Conservation (phyloP, 305 asterid genomes). For the Solanum hybrid region DNA sequence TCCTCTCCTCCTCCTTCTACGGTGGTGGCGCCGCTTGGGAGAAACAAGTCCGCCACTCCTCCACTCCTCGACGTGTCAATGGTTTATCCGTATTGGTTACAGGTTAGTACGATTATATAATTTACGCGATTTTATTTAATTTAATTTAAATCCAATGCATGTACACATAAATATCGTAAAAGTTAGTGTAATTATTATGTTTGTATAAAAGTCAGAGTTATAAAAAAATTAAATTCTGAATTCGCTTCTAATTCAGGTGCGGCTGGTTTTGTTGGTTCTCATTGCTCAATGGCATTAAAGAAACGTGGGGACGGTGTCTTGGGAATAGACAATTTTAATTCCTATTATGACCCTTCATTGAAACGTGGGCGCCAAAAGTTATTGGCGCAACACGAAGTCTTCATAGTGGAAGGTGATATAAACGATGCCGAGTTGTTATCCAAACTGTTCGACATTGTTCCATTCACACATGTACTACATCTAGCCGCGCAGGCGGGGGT, state of each 20-base stretch:
- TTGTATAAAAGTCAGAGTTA: fast-evolving
- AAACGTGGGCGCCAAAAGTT: conserved; percentile 46
- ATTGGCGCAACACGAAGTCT: conserved; percentile 36
- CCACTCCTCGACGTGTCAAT: conserved; percentile 26
- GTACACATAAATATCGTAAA: neutral
- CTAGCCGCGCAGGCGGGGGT: conserved; percentile 66
- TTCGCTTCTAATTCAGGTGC: conserved; percentile 30
- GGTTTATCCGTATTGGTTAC: conserved; percentile 53
- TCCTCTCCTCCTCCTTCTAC: conserved; percentile 54
- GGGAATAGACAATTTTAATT: conserved; percentile 52
- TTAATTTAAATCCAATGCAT: neutral
- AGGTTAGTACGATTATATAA: conserved; percentile 6
- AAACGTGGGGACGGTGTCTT: conserved; percentile 55
- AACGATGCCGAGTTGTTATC: conserved; percentile 31
- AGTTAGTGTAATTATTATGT: neutral
- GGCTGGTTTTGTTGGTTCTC: conserved; percentile 59
- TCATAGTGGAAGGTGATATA: conserved; percentile 59
- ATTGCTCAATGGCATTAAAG: conserved; percentile 47
- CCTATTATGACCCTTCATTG: conserved; percentile 49
- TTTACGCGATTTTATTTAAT: neutral
- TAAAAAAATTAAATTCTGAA: neutral
- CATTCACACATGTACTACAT: conserved; percentile 53
- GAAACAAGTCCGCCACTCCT: conserved; percentile 32
- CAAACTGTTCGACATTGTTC: conserved; percentile 42
- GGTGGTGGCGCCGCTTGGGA: conserved; percentile 42